These are phyloP conservation scores for Phoma sp. DNA, from an alignment of 2,329 filamentous ascomycete species.

Conservation along the genomic window DNA sequence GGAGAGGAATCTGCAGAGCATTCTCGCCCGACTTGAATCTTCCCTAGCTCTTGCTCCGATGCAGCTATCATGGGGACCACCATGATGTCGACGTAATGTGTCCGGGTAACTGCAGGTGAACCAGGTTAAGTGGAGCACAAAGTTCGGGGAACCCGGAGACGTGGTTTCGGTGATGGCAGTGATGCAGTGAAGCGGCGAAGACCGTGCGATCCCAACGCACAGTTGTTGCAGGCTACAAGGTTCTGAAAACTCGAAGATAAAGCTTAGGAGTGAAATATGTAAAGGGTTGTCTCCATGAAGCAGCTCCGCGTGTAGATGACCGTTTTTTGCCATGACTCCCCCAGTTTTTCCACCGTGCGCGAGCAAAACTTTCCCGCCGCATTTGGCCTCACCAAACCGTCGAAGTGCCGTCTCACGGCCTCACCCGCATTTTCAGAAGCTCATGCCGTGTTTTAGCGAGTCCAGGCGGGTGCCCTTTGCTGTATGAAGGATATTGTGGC, in stretches of 20 bases:
- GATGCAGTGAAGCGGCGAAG: neutral
- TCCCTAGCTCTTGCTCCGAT: slow-evolving; percentile 16
- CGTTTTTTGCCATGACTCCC: slow-evolving; percentile 13
- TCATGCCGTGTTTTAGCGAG: slow-evolving; percentile 14
- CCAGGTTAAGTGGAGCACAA: slow-evolving; percentile 8
- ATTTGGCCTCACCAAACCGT: slow-evolving; percentile 1
- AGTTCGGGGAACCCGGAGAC: slow-evolving; percentile 2
- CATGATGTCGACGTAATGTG: slow-evolving; percentile 9
- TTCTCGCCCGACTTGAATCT: slow-evolving; percentile 12
- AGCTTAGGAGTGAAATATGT: too few relatives aligned
- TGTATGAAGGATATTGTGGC: neutral
- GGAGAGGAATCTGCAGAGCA: slow-evolving; percentile 1
- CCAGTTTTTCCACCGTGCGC: slow-evolving; percentile 14
- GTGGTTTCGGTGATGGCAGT: neutral
- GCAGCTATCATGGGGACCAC: slow-evolving; percentile 18
- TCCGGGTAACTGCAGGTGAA: neutral
- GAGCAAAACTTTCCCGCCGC: slow-evolving; percentile 15
- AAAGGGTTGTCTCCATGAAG: slow-evolving; percentile 2
- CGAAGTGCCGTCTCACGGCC: slow-evolving; percentile 4
- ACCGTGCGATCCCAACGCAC: neutral
- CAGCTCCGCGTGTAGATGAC: neutral
- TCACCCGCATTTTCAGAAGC: slow-evolving; percentile 8
- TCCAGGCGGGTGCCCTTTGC: slow-evolving; percentile 5
- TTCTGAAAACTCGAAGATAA: neutral
- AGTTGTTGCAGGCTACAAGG: neutral